phyloP scores from a whole-genome alignment of 768 basidiomycete genomes.

The Lactifluus pinguis region DNA sequence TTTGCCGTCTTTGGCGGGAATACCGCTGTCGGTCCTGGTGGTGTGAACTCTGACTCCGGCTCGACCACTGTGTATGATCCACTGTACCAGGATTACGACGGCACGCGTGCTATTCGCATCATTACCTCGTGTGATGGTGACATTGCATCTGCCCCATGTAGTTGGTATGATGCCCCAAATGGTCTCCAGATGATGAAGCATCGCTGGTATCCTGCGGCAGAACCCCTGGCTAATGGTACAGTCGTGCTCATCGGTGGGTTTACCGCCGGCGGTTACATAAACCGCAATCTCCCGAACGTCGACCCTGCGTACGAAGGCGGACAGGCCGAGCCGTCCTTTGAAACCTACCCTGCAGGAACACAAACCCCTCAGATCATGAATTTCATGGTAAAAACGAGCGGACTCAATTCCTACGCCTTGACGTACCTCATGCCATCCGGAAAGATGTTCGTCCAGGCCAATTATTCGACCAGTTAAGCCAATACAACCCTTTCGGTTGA shows the following conservation, averaged over 20 bases:
- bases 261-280: slow-evolving; percentile 68
- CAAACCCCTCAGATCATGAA: slow-evolving; percentile 42
- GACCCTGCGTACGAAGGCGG: slow-evolving; percentile 57
- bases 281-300: slow-evolving; percentile 60
- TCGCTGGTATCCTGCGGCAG: slow-evolving; percentile 74
- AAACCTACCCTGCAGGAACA: slow-evolving; percentile 66
- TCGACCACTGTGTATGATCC: slow-evolving; percentile 47
- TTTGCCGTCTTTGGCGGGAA: slow-evolving; percentile 73
- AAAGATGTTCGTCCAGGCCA: slow-evolving; percentile 48
- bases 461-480: slow-evolving; percentile 42
- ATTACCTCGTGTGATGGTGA: slow-evolving; percentile 63
- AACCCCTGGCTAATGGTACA: slow-evolving; percentile 65
- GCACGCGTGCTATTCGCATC: slow-evolving; percentile 69
- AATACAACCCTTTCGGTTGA: neutral
- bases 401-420: slow-evolving; percentile 70
- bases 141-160: slow-evolving; percentile 40
- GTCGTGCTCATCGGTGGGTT: slow-evolving; percentile 78
- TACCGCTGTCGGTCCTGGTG: slow-evolving; percentile 63
- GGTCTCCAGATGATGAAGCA: slow-evolving; percentile 54
- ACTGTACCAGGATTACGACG: slow-evolving; percentile 71
- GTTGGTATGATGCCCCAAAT: slow-evolving; percentile 65
- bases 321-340: slow-evolving; percentile 72
- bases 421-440: slow-evolving; percentile 68
- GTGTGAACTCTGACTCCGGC: slow-evolving; percentile 39
- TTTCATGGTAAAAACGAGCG: slow-evolving; percentile 63